A percentile compares a stretch with the other conserved stretches of the same genome.
Conservation (phyloP, 225 moss, liverwort and hornwort genomes). For the Pseudisothecium myosuroides region DNA sequence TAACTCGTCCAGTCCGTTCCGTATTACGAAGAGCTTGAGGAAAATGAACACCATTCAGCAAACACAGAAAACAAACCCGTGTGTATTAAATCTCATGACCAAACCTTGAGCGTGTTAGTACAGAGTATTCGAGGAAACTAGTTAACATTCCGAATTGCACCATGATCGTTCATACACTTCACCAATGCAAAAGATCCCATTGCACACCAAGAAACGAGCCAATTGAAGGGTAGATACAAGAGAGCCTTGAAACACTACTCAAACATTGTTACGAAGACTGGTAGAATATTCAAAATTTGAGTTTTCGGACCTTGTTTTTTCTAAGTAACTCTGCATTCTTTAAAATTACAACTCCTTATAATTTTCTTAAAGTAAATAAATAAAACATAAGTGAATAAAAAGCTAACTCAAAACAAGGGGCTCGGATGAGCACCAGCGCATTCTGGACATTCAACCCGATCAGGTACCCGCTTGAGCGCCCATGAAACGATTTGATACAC, state of each 20-base stretch:
- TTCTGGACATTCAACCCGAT: conserved; percentile 67
- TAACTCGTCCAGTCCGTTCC: neutral
- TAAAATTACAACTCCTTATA: neutral
- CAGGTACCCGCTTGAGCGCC: conserved; percentile 15
- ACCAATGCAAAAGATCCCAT: neutral
- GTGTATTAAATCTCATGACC: neutral
- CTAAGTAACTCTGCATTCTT: neutral
- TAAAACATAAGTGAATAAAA: neutral
- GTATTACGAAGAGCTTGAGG: neutral
- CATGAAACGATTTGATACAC: neutral
- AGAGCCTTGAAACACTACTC: neutral
- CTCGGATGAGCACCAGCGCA: conserved; percentile 58
- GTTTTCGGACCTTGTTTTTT: neutral
- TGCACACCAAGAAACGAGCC: neutral
- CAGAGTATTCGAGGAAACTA: neutral
- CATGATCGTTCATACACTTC: neutral
- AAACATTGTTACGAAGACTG: neutral
- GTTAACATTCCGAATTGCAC: neutral
- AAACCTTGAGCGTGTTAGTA: neutral
- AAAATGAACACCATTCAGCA: neutral
- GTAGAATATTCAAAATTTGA: neutral
- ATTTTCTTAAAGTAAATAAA: neutral
- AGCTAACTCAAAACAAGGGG: conserved; percentile 4
- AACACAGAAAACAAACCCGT: neutral
- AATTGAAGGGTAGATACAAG: neutral